Evolutionary conservation across 768 basidiomycete species (phyloP).

Genomic region (Boletus rubescentipes): DNA sequence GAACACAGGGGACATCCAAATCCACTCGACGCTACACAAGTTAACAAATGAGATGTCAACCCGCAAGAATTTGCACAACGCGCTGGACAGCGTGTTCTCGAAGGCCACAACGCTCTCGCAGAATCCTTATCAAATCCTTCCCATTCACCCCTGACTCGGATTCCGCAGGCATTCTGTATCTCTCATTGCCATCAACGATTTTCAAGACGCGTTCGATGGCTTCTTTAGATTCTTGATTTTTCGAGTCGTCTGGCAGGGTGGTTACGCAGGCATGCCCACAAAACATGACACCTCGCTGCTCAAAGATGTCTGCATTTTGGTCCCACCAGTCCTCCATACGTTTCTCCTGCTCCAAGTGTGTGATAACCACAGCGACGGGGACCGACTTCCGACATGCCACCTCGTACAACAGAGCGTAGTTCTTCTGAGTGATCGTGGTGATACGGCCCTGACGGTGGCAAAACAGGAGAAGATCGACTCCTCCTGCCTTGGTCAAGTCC

Average conservation of each 20-base stretch:
- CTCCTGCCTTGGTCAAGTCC: background rate
- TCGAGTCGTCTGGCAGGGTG: background rate
- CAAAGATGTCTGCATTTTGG: background rate
- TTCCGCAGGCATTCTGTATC: background rate
- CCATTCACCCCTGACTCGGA: background rate
- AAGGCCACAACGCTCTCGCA: background rate
- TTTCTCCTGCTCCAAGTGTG: background rate
- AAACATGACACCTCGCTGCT: background rate
- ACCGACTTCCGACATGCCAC: background rate
- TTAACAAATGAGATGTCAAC: background rate
- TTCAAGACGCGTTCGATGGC: background rate
- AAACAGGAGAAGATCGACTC: background rate
- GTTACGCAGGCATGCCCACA: background rate
- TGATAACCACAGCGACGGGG: background rate
- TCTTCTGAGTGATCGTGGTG: background rate
- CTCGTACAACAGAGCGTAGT: background rate
- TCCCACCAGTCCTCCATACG: background rate
- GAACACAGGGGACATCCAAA: no score
- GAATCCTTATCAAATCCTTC: background rate
- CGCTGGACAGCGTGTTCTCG: background rate
- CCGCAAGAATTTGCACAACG: background rate
- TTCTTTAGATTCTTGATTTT: background rate
- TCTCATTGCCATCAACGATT: background rate
- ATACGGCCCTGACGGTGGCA: background rate
- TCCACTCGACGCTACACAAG: no score